These are phyloP conservation scores for Fusarium sp. DNA, from an alignment of 2,329 filamentous ascomycete genomes.

Conservation along the genomic window DNA sequence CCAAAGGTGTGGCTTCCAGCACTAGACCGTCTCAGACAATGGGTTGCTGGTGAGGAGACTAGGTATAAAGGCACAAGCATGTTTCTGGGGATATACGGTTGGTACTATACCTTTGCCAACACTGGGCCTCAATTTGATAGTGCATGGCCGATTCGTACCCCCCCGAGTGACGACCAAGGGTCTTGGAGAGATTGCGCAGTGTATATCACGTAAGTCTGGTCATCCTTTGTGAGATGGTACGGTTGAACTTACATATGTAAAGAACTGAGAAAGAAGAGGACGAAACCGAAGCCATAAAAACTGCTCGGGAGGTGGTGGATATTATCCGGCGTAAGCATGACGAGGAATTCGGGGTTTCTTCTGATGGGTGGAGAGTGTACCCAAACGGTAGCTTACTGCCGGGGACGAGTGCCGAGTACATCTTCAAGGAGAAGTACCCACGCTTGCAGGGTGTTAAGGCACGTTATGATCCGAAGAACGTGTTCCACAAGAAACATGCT, in stretches of 20 bases:
- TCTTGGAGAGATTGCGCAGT: too few species aligned
- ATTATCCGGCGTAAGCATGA: conserved; percentile 1
- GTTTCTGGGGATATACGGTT: not conserved
- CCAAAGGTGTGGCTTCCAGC: conserved; percentile 1
- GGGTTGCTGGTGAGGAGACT: not conserved
- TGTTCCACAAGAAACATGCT: conserved; percentile 8
- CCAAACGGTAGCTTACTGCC: conserved; percentile 5
- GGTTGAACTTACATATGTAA: not conserved
- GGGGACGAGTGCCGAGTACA: conserved; percentile 1
- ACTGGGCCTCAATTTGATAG: conserved; percentile 3
- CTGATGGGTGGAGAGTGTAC: conserved; percentile 4
- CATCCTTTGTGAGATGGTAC: not conserved
- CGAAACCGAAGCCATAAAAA: not conserved
- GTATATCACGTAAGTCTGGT: conserved; percentile 1
- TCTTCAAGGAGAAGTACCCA: conserved; percentile 10
- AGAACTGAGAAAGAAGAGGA: conserved; percentile 4
- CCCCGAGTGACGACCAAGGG: too few species aligned
- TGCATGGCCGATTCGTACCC: not conserved
- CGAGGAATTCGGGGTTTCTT: conserved; percentile 7
- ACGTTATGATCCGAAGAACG: conserved; percentile 1
- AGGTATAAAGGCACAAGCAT: not conserved
- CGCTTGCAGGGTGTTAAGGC: not conserved
- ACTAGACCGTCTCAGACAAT: not conserved
- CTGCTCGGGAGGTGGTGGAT: not conserved
- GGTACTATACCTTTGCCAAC: not conserved